Conservation (phyloP, 345 rosid species). For the Populus tremula region DNA sequence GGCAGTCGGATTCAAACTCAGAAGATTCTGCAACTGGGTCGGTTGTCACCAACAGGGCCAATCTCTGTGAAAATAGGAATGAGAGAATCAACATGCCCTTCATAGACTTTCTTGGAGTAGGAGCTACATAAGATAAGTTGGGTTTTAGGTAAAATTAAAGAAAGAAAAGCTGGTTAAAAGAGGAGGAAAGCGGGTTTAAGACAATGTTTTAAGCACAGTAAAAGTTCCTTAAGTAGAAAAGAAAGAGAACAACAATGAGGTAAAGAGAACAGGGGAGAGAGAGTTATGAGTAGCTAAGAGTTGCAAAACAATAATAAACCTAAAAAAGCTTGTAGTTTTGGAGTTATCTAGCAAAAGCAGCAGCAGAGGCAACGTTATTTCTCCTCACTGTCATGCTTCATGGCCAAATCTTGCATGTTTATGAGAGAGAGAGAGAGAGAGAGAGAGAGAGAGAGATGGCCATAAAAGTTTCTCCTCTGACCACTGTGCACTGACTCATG, state of each 20-base stretch:
- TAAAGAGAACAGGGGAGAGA: neutral
- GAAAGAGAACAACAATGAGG: neutral
- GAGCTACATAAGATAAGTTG: slow-evolving; percentile 29
- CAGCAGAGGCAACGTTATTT: neutral
- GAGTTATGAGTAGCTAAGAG: neutral
- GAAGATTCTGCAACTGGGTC: slow-evolving; percentile 51
- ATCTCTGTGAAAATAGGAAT: slow-evolving; percentile 14
- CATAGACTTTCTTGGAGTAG: slow-evolving; percentile 72
- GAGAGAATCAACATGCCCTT: slow-evolving; percentile 34
- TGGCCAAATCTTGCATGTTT: neutral
- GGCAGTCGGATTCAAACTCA: slow-evolving; percentile 54
- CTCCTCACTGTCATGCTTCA: neutral
- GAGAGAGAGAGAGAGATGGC: slow-evolving; percentile 11
- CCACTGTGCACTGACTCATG: neutral
- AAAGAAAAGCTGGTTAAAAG: neutral
- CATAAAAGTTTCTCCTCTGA: neutral
- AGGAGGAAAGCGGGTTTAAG: slow-evolving; percentile 1
- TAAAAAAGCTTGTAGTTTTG: neutral
- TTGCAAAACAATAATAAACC: neutral
- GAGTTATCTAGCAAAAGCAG: slow-evolving; percentile 7
- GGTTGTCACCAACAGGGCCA: slow-evolving; percentile 33
- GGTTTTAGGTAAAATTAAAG: neutral
- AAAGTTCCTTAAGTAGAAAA: neutral
- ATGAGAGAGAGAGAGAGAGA: neutral
- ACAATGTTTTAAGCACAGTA: slow-evolving; percentile 26